phyloP scores from a whole-genome alignment of 2,329 filamentous ascomycete genomes.

The Verticillium dahliae region DNA sequence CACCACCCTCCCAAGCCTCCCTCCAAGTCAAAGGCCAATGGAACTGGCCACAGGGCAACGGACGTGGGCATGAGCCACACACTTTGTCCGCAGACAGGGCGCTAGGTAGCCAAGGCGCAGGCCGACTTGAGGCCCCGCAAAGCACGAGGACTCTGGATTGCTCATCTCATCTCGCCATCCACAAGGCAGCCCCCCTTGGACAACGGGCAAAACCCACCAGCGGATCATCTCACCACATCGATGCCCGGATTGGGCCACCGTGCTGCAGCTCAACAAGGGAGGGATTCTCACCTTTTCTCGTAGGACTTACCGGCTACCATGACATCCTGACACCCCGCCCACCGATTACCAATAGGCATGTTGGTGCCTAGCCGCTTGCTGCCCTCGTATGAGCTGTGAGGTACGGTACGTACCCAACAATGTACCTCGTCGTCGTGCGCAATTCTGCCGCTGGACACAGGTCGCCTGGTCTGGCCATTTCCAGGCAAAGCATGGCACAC shows the following conservation, averaged over 20 bases:
- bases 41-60: too few species aligned
- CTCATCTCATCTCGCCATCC: not conserved
- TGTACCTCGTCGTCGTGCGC: not conserved
- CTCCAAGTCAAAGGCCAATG: too few species aligned
- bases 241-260: not conserved
- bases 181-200: not conserved
- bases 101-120: too few species aligned
- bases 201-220: not conserved
- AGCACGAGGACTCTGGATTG: not conserved
- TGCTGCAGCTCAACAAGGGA: not conserved
- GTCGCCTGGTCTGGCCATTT: not conserved
- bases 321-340: not conserved
- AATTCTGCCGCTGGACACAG: not conserved
- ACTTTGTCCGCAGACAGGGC: not conserved
- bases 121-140: not conserved
- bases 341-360: not conserved
- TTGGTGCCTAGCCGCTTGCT: not conserved
- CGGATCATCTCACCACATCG: not conserved
- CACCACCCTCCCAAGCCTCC: not conserved
- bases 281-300: not conserved
- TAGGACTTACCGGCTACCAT: not conserved
- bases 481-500: not conserved
- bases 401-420: not conserved
- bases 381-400: not conserved
- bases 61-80: not conserved